Evolutionary conservation across 805 yeast genomes (phyloP).

Genomic region (Myxozyma udenii): DNA sequence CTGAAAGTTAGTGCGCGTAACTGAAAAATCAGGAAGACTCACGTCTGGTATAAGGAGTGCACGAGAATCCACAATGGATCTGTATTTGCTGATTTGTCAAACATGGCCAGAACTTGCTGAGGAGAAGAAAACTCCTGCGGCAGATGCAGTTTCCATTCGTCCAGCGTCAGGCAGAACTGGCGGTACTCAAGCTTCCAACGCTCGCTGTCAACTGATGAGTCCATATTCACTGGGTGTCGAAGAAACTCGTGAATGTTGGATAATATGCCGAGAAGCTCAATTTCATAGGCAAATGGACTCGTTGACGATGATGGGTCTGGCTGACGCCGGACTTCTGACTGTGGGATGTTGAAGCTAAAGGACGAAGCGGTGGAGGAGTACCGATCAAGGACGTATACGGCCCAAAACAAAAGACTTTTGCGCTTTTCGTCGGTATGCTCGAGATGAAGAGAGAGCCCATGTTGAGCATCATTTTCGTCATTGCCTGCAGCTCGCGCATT

Average conservation of each 20-base stretch:
- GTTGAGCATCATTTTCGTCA: neutral
- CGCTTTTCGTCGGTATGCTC: conserved; percentile 24
- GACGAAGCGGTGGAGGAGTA: conserved; percentile 32
- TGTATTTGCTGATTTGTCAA: conserved; percentile 3
- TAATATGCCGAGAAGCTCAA: conserved; percentile 30
- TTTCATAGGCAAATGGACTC: conserved; percentile 28
- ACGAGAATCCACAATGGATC: conserved; percentile 28
- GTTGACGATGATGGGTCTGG: neutral
- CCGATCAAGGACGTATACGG: conserved; percentile 31
- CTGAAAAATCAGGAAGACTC: neutral
- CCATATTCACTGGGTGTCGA: conserved; percentile 30
- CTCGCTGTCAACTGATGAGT: conserved; percentile 30
- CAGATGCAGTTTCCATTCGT: conserved; percentile 30
- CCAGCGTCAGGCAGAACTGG: conserved; percentile 28
- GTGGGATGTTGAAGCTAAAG: conserved; percentile 31
- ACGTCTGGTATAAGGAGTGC: conserved; percentile 31
- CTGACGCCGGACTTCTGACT: conserved; percentile 28
- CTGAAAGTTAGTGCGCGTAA: neutral
- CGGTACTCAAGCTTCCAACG: conserved; percentile 33
- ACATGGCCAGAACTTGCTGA: conserved; percentile 5
- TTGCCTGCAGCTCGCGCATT: neutral
- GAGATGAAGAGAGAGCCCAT: conserved; percentile 9
- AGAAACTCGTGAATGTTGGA: conserved; percentile 33
- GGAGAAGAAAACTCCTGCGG: conserved; percentile 17
- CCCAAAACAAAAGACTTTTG: conserved; percentile 34